Base-by-base conservation (phyloP, 768 basidiomycete species). In the Galerina marginata region DNA sequence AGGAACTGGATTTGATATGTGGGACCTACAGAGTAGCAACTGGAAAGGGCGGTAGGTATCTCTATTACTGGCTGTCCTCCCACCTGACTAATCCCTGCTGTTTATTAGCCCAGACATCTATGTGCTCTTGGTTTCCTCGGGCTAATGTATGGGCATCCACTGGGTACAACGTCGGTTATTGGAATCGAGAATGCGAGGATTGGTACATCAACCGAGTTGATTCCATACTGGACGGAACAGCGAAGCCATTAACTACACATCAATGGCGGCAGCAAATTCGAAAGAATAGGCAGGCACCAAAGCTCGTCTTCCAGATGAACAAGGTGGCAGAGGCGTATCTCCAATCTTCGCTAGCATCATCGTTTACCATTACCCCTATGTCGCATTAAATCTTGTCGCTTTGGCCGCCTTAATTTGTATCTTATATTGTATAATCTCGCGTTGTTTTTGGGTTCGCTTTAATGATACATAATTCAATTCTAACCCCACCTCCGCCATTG, bases 41-140 rank as follows among this genome's bases (percentile, higher is more conserved):
- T 46, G 53, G 58, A 57, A 52, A 62, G 52, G n/a, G 40, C 25
- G 47, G 57, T 59, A 36, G 44, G 56, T 50, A 36, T n/a, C 15
- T n/a, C 15, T 29, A 14, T 50, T 15, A 50, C 38, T 14, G 10
- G 23, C 20, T 10, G 3, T 53, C 29, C 29, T 45, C 46, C 45
- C 26, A 51, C 9, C n/a, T n/a, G n/a, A 50, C 43, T 12, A 14
- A 25, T 29, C 29, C 6, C 6, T 29, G 29, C 29, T 29, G 29
- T 6, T 58, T 15, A 45, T 37, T 49, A 57, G 55, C 50, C 23
- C 44, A 65, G 16, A 44, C 38, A n/a, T 46, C 62, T 15, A 15
- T 62, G 1, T 40, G 29, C 44, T 68, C 65, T n/a, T 70, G 65
- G 67, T 70, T 58, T 61, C 68, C 66, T 1, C 56, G 37, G 7